Base-by-base conservation (phyloP, 331 rosid species). In the Pyracantha coccinea region DNA sequence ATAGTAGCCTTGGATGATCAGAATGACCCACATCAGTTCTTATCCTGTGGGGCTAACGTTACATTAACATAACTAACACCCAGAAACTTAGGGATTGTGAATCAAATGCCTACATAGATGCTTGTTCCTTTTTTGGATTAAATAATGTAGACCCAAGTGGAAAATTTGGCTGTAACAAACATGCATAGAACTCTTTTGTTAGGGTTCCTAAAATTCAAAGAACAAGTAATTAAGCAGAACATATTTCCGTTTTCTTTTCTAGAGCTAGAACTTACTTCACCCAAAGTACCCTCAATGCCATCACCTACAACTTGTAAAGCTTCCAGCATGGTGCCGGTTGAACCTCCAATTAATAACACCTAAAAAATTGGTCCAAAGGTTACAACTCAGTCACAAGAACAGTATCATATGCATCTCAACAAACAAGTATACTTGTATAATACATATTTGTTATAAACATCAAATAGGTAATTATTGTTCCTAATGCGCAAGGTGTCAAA, bases 261-360 rank as follows among this genome's bases (percentile, higher is more conserved):
- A 35, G 47, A 4, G 4, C 19, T 11, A 53, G 25, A 27, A 89
- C 96, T 83, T 88, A 88, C 98, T 77, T 83, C 90, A 33, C 55
- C 90, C 83, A 86, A 57, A 35, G 91, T 75, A 76, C 77, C 79
- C 69, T 87, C 93, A 28, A 19, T 81, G 63, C 82, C 85, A 69
- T 86, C 96, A 59, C 98, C 98, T 25, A 91, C 89, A 78, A 88
- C 98, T 13, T 93, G 83, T 79, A 93, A 80, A 71, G 94, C 94
- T 88, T 89, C 98, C 79, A 93, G 87, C 98, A 93, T 93, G 71
- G 87, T 86, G 69, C 98, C 93, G 1, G 97, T 93, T 75, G 98
- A 93, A 81, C 98, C 98, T 72, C 98, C 98, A 83, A 91, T 93
- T 71, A 93, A 82, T 65, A 93, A 83, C 58, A 93, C 98, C 98